Conservation (phyloP, 441 rosid species). For the Jatropha podagrica region DNA sequence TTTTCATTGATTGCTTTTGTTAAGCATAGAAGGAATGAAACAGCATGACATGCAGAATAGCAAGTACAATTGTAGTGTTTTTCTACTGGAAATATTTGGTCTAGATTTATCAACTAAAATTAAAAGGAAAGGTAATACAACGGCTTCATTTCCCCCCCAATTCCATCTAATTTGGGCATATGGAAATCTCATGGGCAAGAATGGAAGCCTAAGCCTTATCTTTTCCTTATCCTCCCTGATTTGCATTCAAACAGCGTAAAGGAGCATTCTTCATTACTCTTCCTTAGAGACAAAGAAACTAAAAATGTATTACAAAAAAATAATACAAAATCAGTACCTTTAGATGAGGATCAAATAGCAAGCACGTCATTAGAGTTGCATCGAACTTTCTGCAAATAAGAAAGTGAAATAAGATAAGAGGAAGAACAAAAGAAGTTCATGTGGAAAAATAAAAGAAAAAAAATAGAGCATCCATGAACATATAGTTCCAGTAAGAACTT, state of each 20-base stretch:
- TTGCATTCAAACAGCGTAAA: constrained; percentile 4
- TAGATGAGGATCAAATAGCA: constrained; percentile 80
- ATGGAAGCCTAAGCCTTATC: not conserved
- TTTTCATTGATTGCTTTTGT: not conserved
- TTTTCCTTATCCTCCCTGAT: not conserved
- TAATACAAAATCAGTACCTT: constrained; percentile 52
- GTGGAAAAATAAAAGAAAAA: constrained; percentile 1
- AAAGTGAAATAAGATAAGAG: constrained; percentile 24
- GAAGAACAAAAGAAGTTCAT: constrained; percentile 1
- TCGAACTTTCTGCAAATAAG: constrained; percentile 65
- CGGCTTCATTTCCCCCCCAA: not conserved
- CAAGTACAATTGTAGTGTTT: not conserved
- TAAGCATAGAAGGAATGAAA: not conserved
- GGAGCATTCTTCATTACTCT: not conserved
- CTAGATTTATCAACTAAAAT: not conserved
- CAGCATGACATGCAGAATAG: not conserved
- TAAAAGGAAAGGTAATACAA: not conserved
- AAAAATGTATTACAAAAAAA: constrained; percentile 7
- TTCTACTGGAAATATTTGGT: not conserved
- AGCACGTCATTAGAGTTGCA: constrained; percentile 78
- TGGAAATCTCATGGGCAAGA: constrained; percentile 1
- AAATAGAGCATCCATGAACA: constrained; percentile 12
- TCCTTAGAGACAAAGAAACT: not conserved
- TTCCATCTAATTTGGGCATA: not conserved
- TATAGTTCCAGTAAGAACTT: constrained; percentile 3